A percentile compares a stretch with the other conserved stretches of the same genome.
phyloP scores from a whole-genome alignment of 352 stramenopile species.

The Saprolegnia diclina region DNA sequence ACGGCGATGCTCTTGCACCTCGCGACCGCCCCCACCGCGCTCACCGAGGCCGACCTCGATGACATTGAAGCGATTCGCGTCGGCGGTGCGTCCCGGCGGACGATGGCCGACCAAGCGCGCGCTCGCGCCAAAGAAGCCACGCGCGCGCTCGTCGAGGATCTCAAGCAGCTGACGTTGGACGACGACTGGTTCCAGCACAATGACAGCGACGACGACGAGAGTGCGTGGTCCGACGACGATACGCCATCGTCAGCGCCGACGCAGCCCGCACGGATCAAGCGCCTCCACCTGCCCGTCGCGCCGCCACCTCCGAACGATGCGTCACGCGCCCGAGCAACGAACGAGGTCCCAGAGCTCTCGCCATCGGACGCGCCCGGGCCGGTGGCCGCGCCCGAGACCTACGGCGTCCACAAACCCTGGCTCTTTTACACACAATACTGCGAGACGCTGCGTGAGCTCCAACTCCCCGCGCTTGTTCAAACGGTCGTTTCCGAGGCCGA shows the following conservation, averaged over 20 bases:
- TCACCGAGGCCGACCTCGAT: slow-evolving; percentile 12
- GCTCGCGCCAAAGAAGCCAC: not conserved
- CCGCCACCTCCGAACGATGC: not conserved
- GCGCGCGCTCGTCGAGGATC: slow-evolving; percentile 8
- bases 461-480: slow-evolving; percentile 3
- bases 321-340: not conserved
- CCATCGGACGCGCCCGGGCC: not conserved
- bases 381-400: not conserved
- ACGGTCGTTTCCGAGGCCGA: not conserved
- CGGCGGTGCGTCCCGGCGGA: not conserved
- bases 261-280: not conserved
- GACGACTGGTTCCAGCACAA: slow-evolving; percentile 18
- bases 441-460: not conserved
- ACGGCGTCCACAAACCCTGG: slow-evolving; percentile 19
- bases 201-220: slow-evolving; percentile 1
- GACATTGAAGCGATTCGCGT: slow-evolving; percentile 19
- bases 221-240: slow-evolving; percentile 9
- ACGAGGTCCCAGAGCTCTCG: not conserved
- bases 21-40: not conserved
- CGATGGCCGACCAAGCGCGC: not conserved
- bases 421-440: slow-evolving; percentile 18
- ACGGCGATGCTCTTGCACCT: slow-evolving; percentile 13
- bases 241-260: not conserved
- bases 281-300: not conserved
- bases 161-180: slow-evolving; percentile 19